Percentiles rank a stretch among this genome's conserved stretches.
Evolutionary conservation across 2,329 filamentous ascomycete species (phyloP).

Genomic region (Aspergillus uvarum): DNA sequence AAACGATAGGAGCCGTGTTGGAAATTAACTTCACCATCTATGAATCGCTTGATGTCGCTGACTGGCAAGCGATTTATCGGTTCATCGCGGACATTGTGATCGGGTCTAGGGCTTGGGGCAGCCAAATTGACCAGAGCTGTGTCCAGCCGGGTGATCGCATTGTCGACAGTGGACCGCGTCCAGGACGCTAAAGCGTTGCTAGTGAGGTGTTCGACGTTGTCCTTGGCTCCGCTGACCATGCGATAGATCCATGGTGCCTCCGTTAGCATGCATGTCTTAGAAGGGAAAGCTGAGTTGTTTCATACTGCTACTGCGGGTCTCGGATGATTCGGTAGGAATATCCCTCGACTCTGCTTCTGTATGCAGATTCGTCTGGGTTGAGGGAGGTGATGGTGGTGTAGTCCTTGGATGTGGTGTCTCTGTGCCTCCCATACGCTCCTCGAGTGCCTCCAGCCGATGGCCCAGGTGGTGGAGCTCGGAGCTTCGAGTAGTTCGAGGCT

Average conservation of each 20-base stretch:
- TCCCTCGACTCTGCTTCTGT: background rate
- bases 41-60: no score
- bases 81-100: background rate
- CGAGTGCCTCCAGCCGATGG: conserved; percentile 3
- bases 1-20: no score
- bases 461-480: background rate
- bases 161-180: background rate
- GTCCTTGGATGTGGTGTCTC: background rate
- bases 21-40: no score
- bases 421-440: background rate
- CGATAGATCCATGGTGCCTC: background rate
- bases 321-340: no score
- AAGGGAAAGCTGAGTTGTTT: no score
- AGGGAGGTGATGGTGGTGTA: background rate
- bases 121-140: conserved; percentile 4
- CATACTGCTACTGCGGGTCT: no score
- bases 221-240: conserved; percentile 5
- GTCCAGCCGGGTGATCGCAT: conserved; percentile 5
- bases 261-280: background rate
- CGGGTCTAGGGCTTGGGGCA: background rate
- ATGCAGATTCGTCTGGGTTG: background rate
- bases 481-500: background rate
- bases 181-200: background rate
- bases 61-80: no score
- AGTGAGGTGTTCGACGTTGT: conserved; percentile 4